These are phyloP conservation scores for Phaffia rhodozyma DNA, from an alignment of 1,284 basidiomycete species.

Conservation along the genomic window DNA sequence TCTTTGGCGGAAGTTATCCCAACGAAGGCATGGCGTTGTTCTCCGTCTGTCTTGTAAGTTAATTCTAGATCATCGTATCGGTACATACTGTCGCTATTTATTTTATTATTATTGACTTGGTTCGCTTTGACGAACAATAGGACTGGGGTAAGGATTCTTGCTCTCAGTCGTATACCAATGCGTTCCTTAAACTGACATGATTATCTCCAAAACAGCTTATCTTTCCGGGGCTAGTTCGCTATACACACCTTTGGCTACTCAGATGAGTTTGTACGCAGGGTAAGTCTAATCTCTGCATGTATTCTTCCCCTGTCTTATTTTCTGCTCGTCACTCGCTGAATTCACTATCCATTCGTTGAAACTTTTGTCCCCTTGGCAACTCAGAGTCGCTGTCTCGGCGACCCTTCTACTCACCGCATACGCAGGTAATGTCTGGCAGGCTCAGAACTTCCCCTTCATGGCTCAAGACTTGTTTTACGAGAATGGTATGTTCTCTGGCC, in stretches of 20 bases:
- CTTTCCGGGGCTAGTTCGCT: not conserved
- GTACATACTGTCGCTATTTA: too few relatives aligned
- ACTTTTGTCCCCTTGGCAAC: too few relatives aligned
- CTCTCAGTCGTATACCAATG: too few relatives aligned
- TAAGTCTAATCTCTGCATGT: not conserved
- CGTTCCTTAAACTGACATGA: too few relatives aligned
- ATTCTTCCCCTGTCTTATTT: not conserved
- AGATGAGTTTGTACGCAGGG: not conserved
- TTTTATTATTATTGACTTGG: too few relatives aligned
- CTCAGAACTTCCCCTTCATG: conserved; percentile 23
- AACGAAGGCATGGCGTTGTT: conserved; percentile 26
- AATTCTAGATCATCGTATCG: too few relatives aligned
- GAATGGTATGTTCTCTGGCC: conserved; percentile 18
- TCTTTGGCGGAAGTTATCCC: conserved; percentile 23
- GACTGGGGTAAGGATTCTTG: conserved; percentile 22
- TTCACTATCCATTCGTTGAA: too few relatives aligned
- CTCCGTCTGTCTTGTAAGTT: conserved; percentile 20
- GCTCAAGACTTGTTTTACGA: conserved; percentile 21
- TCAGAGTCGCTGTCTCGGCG: conserved; percentile 8
- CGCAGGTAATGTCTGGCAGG: conserved; percentile 15
- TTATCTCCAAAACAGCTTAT: not conserved
- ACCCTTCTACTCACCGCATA: not conserved
- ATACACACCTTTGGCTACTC: not conserved
- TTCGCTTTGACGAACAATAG: not conserved
- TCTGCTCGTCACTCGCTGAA: not conserved